phyloP scores from a whole-genome alignment of 495 filamentous ascomycete species.

The Aspergillus heteromorphus region DNA sequence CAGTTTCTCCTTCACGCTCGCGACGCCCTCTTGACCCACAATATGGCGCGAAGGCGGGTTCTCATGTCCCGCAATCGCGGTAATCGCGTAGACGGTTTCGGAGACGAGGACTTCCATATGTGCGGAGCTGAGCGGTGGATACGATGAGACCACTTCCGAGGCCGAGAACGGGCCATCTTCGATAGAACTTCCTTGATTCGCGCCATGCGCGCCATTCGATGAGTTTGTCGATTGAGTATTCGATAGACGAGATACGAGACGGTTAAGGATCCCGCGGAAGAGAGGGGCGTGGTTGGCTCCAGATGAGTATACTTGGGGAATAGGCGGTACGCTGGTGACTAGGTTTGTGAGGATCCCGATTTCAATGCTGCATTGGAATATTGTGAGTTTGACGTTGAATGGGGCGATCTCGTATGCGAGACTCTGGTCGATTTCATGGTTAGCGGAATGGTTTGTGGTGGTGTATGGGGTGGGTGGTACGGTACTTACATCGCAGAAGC shows the following conservation, averaged over 20 bases:
- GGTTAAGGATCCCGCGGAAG: conserved; percentile 72
- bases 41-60: conserved; percentile 94
- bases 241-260: conserved; percentile 57
- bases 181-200: conserved; percentile 25
- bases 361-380: conserved; percentile 86
- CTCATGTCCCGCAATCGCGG: conserved; percentile 87
- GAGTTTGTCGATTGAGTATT: conserved; percentile 16
- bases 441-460: not conserved
- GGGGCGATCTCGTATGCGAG: conserved; percentile 95
- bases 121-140: conserved; percentile 59
- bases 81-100: conserved; percentile 89
- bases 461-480: not conserved
- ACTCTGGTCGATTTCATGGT: conserved; percentile 43
- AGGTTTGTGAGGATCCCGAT: conserved; percentile 79
- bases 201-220: conserved; percentile 18
- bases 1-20: conserved; percentile 89
- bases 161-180: conserved; percentile 38
- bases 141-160: conserved; percentile 61
- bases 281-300: conserved; percentile 72
- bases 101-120: conserved; percentile 65
- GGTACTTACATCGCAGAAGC: conserved; percentile 74
- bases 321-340: conserved; percentile 74
- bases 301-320: conserved; percentile 64
- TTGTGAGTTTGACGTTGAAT: conserved; percentile 93
- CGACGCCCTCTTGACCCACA: conserved; percentile 84